A percentile compares a stretch with the other conserved stretches of the same genome.
phyloP scores from a whole-genome alignment of 2,329 filamentous ascomycete species.

The Penicillium sp. region DNA sequence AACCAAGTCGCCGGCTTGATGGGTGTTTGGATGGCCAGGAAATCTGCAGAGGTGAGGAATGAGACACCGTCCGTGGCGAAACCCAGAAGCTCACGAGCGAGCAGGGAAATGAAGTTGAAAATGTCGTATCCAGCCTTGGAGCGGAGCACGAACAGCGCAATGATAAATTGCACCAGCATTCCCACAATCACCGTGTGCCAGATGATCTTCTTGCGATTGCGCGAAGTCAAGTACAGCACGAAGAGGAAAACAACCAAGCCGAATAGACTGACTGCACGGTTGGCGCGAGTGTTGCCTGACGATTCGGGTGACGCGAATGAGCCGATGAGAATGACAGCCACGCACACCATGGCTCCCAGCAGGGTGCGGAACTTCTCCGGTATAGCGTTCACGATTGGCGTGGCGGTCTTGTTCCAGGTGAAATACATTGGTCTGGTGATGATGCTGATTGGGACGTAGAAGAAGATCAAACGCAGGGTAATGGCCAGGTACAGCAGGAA shows the following conservation, averaged over 20 bases:
- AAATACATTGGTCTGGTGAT: slow-evolving; percentile 67
- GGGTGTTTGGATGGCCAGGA: slow-evolving; percentile 29
- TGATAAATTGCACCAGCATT: slow-evolving; percentile 84
- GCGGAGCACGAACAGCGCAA: slow-evolving; percentile 84
- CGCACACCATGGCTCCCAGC: slow-evolving; percentile 63
- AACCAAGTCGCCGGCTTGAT: slow-evolving; percentile 61
- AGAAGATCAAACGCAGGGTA: slow-evolving; percentile 71
- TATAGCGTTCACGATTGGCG: slow-evolving; percentile 61
- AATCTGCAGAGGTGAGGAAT: slow-evolving; percentile 64
- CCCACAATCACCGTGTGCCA: slow-evolving; percentile 86
- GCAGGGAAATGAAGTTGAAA: slow-evolving; percentile 80
- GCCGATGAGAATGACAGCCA: slow-evolving; percentile 75
- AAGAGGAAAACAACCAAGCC: slow-evolving; percentile 72
- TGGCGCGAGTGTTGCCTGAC: slow-evolving; percentile 74
- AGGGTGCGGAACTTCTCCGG: slow-evolving; percentile 68
- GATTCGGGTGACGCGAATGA: slow-evolving; percentile 72
- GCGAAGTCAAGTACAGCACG: slow-evolving; percentile 70
- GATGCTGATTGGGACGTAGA: slow-evolving; percentile 69
- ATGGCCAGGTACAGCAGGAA: slow-evolving; percentile 80
- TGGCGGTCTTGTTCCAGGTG: slow-evolving; percentile 67
- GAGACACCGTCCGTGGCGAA: slow-evolving; percentile 72
- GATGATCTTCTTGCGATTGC: slow-evolving; percentile 59
- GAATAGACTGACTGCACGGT: slow-evolving; percentile 78
- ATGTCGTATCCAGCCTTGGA: slow-evolving; percentile 83
- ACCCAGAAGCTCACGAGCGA: slow-evolving; percentile 72